A percentile compares a stretch with the other conserved stretches of the same genome.
Evolutionary conservation across 495 filamentous ascomycete species (phyloP).

Genomic region (Collariella sp.): DNA sequence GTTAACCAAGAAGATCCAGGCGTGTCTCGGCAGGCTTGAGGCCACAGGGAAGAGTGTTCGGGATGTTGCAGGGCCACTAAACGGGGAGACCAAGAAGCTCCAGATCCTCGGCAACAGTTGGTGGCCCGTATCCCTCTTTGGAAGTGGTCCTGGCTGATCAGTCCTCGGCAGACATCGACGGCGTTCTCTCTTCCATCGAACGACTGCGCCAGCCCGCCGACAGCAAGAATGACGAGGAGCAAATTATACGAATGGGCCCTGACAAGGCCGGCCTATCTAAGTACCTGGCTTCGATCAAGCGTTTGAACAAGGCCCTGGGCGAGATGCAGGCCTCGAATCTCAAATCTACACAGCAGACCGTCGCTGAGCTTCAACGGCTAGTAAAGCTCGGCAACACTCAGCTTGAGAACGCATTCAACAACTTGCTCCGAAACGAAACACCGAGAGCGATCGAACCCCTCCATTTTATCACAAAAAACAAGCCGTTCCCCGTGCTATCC

Average conservation of each 20-base stretch:
- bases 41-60: conserved; percentile 81
- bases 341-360: conserved; percentile 81
- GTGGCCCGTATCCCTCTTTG: conserved; percentile 15
- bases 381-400: conserved; percentile 68
- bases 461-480: conserved; percentile 86
- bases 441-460: conserved; percentile 74
- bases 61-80: conserved; percentile 85
- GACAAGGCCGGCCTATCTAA: conserved; percentile 71
- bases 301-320: conserved; percentile 68
- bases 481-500: conserved; percentile 39
- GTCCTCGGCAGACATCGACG: conserved; percentile 62
- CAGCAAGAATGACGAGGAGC: conserved; percentile 79
- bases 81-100: conserved; percentile 81
- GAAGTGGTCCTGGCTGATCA: conserved; percentile 6
- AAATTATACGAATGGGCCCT: conserved; percentile 78
- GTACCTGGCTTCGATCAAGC: conserved; percentile 82
- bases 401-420: conserved; percentile 73
- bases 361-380: conserved; percentile 67
- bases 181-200: conserved; percentile 76
- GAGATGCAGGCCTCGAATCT: conserved; percentile 82
- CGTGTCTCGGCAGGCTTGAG: conserved; percentile 75
- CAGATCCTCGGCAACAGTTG: conserved; percentile 72
- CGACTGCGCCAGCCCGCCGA: conserved; percentile 80
- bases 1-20: conserved; percentile 89
- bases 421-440: conserved; percentile 58